phyloP scores from a whole-genome alignment of 1,284 basidiomycete species.

The Fomitopsis betulina region DNA sequence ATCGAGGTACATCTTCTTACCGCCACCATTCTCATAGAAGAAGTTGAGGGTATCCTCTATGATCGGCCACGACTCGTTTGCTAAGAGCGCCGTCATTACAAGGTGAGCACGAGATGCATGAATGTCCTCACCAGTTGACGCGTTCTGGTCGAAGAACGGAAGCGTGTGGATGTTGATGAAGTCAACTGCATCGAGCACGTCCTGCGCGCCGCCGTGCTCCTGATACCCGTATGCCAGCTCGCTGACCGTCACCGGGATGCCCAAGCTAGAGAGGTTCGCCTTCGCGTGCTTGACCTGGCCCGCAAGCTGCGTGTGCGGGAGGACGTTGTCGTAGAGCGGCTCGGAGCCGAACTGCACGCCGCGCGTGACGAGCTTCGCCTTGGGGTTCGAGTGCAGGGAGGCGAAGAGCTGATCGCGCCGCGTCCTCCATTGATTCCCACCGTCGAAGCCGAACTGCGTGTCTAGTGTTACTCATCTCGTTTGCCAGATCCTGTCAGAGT shows the following conservation, averaged over 20 bases:
- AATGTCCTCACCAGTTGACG: constrained; percentile 47
- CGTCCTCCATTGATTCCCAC: constrained; percentile 48
- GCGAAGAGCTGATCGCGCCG: constrained; percentile 52
- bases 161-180: constrained; percentile 69
- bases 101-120: neutral
- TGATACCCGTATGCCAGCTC: constrained; percentile 49
- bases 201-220: constrained; percentile 45
- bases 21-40: constrained; percentile 53
- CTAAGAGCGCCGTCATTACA: constrained; percentile 23
- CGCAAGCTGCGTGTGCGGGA: constrained; percentile 49
- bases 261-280: constrained; percentile 42
- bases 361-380: constrained; percentile 63
- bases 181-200: constrained; percentile 63
- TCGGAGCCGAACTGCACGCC: constrained; percentile 70
- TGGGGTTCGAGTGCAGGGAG: constrained; percentile 57
- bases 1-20: constrained; percentile 71
- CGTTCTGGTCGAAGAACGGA: constrained; percentile 63
- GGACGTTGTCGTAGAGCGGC: constrained; percentile 61
- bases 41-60: constrained; percentile 55
- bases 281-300: constrained; percentile 49
- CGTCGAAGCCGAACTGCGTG: constrained; percentile 58
- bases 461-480: neutral
- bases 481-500: neutral
- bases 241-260: constrained; percentile 64
- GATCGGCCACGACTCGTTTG: constrained; percentile 57